A percentile compares a stretch with the other conserved stretches of the same genome.
Evolutionary conservation across 257 asterid species (phyloP).

Genomic region (Verbena officinalis): DNA sequence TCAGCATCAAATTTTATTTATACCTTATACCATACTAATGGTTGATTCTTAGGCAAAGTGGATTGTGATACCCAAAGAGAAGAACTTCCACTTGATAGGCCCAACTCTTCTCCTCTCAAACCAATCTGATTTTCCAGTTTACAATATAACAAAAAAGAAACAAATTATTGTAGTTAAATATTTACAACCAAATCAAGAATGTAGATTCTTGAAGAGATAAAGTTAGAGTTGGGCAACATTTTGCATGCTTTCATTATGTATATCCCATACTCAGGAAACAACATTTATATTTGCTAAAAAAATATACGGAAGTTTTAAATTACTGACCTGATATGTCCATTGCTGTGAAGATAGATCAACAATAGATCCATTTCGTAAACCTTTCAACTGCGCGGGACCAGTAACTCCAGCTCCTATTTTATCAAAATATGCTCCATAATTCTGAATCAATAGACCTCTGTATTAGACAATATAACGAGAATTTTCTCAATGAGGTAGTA

Average conservation of each 20-base stretch:
- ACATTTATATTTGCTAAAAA: background rate
- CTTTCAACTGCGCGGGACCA: conserved; percentile 71
- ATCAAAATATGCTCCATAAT: conserved; percentile 81
- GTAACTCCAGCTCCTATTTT: conserved; percentile 70
- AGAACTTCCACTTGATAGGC: conserved; percentile 62
- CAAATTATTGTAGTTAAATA: too few species aligned
- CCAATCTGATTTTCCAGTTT: conserved; percentile 83
- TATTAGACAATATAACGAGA: conserved; percentile 26
- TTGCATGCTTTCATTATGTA: too few species aligned
- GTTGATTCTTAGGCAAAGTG: conserved; percentile 71
- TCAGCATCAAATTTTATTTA: too few species aligned
- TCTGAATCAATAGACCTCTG: conserved; percentile 42
- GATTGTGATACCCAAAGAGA: conserved; percentile 66
- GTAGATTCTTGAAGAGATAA: too few species aligned
- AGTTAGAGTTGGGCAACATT: too few species aligned
- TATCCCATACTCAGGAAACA: background rate
- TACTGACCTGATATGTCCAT: conserved; percentile 92
- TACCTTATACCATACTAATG: conserved; percentile 95
- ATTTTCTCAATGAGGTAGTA: background rate
- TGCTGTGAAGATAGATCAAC: conserved; percentile 67
- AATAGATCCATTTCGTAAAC: conserved; percentile 50
- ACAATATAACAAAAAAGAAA: too few species aligned
- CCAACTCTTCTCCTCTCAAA: conserved; percentile 72
- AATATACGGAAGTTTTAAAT: conserved; percentile 6
- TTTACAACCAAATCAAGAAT: too few species aligned